Base-by-base conservation (phyloP, 495 filamentous ascomycete genomes). In the Rostrohypoxylon terebratum region DNA sequence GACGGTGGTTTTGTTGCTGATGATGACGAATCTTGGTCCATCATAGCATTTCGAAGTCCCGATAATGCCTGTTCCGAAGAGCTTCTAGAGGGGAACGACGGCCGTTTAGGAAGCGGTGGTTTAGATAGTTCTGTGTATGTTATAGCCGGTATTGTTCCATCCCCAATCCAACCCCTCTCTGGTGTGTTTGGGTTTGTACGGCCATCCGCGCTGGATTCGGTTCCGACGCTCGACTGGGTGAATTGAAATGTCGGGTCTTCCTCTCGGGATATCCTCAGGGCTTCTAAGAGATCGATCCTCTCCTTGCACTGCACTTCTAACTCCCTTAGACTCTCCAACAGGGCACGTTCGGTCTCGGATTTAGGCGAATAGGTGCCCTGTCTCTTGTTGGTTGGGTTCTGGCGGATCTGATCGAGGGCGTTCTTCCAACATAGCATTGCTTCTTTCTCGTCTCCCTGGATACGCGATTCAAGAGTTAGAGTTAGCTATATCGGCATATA, bases 231-330 rank as follows among this genome's bases (percentile, higher is more conserved):
- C 25, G 70, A 69, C 33, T 73, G 71, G 68, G 31, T 74, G 7
- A 20, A 58, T 68, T 69, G 61, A 73, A 79, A 62, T 77, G 78
- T 50, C 79, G 79, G 4, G 42, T 63, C 33, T 2, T 95, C 91
- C 58, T 89, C 85, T 67, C 93, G 88, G 69, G 94, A 97, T 66
- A 90, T 81, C 48, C 88, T 87, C 59, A 98, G 84, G 23, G 94
- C 91, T 69, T 95, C 91, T 14, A 99, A 84, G 16, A 98, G 85
- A 78, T 96, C 94, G 54, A 97, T 93, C 53, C 93, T 88, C 81
- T 98, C 94, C 78, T 96, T 96, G 81, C 94, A 97, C 83, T 98
- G 94, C 75, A 94, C 77, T 77, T 98, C 94, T 77, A 99, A 87
- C 63, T 91, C 87, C 62, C 88, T 87, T 61, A 99, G 82, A 63